These are phyloP conservation scores for Lipomyces orientalis DNA, from an alignment of 805 yeast species.

Conservation along the genomic window DNA sequence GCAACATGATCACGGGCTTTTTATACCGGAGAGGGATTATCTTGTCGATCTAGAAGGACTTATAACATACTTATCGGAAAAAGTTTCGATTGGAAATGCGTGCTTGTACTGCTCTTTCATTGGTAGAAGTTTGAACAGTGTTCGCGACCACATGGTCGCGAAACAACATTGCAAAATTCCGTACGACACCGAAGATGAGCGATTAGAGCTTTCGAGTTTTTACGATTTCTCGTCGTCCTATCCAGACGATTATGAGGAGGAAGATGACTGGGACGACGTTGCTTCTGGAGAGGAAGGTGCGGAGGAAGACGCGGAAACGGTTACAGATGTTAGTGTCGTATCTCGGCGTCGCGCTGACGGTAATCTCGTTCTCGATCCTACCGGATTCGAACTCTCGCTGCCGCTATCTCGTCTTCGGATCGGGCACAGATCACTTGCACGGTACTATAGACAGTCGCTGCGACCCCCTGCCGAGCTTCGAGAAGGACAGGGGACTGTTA, in stretches of 20 bases:
- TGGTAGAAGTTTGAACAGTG: conserved; percentile 84
- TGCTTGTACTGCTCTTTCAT: conserved; percentile 83
- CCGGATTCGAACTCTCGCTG: conserved; percentile 69
- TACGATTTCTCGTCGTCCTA: conserved; percentile 82
- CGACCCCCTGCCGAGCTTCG: conserved; percentile 56
- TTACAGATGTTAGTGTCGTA: conserved; percentile 6
- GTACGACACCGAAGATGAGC: conserved; percentile 80
- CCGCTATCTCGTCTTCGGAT: conserved; percentile 74
- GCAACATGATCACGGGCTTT: conserved; percentile 81
- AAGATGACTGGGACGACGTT: conserved; percentile 49
- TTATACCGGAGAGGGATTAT: conserved; percentile 80
- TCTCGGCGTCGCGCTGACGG: conserved; percentile 29
- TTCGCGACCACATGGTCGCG: conserved; percentile 82
- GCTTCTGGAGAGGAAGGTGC: conserved; percentile 47
- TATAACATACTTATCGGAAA: conserved; percentile 75
- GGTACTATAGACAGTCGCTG: conserved; percentile 72
- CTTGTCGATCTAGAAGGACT: conserved; percentile 73
- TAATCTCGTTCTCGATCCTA: conserved; percentile 55
- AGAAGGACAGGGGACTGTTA: conserved; percentile 75
- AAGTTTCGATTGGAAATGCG: conserved; percentile 79
- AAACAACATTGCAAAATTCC: conserved; percentile 91
- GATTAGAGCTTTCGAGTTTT: conserved; percentile 73
- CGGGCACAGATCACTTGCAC: conserved; percentile 78
- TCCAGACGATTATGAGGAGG: conserved; percentile 45
- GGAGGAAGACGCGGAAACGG: conserved; percentile 42